Conservation (phyloP, 2,329 filamentous ascomycete genomes). For the Arthroderma sp. region DNA sequence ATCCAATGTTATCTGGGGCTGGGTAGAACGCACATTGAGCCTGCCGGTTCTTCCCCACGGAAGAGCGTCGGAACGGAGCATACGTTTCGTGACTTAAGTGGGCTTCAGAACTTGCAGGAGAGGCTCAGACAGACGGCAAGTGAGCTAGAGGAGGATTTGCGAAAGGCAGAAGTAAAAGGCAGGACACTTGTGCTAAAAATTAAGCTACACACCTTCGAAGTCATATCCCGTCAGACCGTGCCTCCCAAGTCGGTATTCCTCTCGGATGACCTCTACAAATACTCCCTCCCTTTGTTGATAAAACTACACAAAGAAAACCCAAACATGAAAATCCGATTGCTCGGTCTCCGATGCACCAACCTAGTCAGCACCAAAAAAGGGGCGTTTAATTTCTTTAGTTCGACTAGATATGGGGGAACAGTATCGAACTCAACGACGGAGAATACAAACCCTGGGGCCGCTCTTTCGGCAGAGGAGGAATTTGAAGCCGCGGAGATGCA, state of each 20-base stretch:
- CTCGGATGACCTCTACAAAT: slow-evolving; percentile 73
- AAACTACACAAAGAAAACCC: slow-evolving; percentile 78
- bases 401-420: slow-evolving; percentile 36
- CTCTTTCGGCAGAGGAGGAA: slow-evolving; percentile 6
- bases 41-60: slow-evolving; percentile 76
- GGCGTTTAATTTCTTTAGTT: slow-evolving; percentile 69
- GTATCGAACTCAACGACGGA: background rate
- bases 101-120: slow-evolving; percentile 53
- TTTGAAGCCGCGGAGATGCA: slow-evolving; percentile 37
- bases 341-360: slow-evolving; percentile 81
- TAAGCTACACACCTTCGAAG: slow-evolving; percentile 88
- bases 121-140: slow-evolving; percentile 72
- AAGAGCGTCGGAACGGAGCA: slow-evolving; percentile 92
- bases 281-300: slow-evolving; percentile 64
- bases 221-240: slow-evolving; percentile 68
- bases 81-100: slow-evolving; percentile 71
- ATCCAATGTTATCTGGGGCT: slow-evolving; percentile 74
- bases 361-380: slow-evolving; percentile 74
- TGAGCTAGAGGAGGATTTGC: slow-evolving; percentile 76
- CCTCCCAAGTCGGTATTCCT: slow-evolving; percentile 57
- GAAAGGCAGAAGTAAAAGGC: slow-evolving; percentile 68
- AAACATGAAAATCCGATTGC: slow-evolving; percentile 63
- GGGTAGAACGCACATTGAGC: slow-evolving; percentile 71
- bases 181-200: slow-evolving; percentile 85
- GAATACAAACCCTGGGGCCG: background rate